Percentiles rank a stretch among this genome's conserved stretches.
Conservation (phyloP, 805 yeast species). For the Nakazawaea ernobii region DNA sequence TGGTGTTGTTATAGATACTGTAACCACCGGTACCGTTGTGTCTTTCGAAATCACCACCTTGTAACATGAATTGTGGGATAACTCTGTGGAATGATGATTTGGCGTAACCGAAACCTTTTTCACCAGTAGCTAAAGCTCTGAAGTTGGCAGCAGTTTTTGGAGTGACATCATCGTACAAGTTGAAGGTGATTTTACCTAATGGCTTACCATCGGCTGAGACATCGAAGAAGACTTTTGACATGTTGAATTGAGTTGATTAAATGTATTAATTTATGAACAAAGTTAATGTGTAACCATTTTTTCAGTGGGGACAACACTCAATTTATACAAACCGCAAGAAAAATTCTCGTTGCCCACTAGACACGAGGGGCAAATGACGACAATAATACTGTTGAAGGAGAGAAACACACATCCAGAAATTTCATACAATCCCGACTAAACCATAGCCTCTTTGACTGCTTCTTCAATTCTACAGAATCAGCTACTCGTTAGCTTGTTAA, state of each 20-base stretch:
- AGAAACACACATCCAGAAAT: too few species aligned
- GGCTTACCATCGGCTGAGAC: conserved; percentile 40
- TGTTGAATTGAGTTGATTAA: conserved; percentile 12
- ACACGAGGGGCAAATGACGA: not conserved
- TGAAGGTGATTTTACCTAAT: conserved; percentile 80
- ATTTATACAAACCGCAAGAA: too few species aligned
- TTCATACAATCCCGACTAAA: too few species aligned
- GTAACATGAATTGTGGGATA: conserved; percentile 93
- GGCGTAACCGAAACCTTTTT: conserved; percentile 87
- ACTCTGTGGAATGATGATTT: conserved; percentile 92
- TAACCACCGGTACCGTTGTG: conserved; percentile 92
- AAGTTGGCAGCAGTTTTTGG: conserved; percentile 97
- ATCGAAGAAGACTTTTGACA: conserved; percentile 38
- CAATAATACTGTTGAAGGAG: too few species aligned
- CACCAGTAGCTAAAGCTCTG: conserved; percentile 87
- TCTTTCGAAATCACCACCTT: conserved; percentile 84
- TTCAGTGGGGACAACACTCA: not conserved
- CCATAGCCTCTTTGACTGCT: too few species aligned
- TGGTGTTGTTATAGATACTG: conserved; percentile 68
- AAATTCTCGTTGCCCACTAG: too few species aligned
- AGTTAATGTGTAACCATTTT: not conserved
- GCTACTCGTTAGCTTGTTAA: too few species aligned
- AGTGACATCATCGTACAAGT: conserved; percentile 82
- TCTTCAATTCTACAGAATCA: too few species aligned
- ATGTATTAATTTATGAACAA: not conserved